Evolutionary conservation across 371 early-diverging fungal species (phyloP), one percentile per base, ranked within the genome.

Genomic region (Parasitella parasitica): DNA sequence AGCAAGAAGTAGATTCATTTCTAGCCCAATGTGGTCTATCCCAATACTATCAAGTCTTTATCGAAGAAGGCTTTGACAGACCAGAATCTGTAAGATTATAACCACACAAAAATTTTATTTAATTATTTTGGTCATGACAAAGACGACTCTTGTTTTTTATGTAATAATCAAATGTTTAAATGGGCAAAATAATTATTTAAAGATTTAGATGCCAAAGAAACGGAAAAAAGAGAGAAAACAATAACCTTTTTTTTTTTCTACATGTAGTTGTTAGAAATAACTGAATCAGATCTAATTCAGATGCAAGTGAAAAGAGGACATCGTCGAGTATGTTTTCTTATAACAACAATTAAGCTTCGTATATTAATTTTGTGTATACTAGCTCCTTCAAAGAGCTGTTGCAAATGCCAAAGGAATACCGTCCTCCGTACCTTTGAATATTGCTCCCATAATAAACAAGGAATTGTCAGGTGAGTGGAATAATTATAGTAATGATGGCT

Each of bases 271-370:
- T 48, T 75, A 38, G 82, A 82, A 54, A 75, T 79, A 1, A 79
- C 80, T 12, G 82, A 82, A 69, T n/a, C 57, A 15, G 82, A 82
- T 59, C 54, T 82, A 20, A 66, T 72, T 39, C 78, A 78, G n/a
- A 76, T 82, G 75, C 64, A 70, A 61, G 76, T 80, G 4, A 82
- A 80, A 64, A 54, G 82, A 54, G 82, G 82, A 8, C 82, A 82
- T 72, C 72, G 82, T 36, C 72, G 82, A 61, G 80, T 82, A 75
- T 57, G 70, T 63, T 56, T 22, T 20, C 18, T 1, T 43, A 43
- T 57, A 11, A 35, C 26, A 28, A 16, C 7, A 32, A 34, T 5
- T 22, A 6, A 32, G 49, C 43, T 32, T 36, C 13, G 20, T 28
- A 41, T n/a, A 27, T 46, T 24, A 34, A n/a, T 38, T 22, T 16